Evolutionary conservation across 2,329 filamentous ascomycete species (phyloP), one percentile per base, ranked within the genome.

Genomic region (Sarocladium strictum): DNA sequence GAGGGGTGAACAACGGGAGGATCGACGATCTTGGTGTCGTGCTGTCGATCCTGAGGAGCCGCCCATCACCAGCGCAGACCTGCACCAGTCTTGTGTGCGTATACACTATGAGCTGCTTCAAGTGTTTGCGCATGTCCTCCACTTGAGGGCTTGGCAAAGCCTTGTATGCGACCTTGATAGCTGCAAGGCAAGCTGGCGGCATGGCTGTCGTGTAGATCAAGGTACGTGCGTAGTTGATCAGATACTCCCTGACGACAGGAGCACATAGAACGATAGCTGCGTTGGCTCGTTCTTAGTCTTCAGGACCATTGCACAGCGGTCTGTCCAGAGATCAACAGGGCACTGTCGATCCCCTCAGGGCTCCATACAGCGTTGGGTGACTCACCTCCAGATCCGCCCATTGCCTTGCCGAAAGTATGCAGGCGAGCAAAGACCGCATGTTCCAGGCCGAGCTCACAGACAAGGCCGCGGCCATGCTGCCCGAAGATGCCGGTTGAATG

Each of bases 191-290:
- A 0, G 85, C 80, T 38, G 82, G 81, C 0, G 82, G 77, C 69
- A 88, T 77, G 27, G 85, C 84, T 0, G 86, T 90, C 0, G 86
- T 89, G 65, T 89, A 91, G 54, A 90, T 89, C 40, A 90, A 69
- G 1, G 80, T 84, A n/a, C 86, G 80, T 1, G 87, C 86, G 62
- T 90, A 90, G 63, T 91, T 90, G 67, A 90, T 79, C 53, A 90
- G 73, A 58, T 89, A 90, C 1, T 80, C 69, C 23, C 84, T 73
- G 0, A 83, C 79, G 1, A 77, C 68, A 0, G 76, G 66, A 1
- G 82, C 81, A 63, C 84, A 88, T 0, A 90, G 72, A 1, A 90
- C 71, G 19, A 84, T 84, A 21, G 67, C 65, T 66, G 41, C 3
- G 14, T 21, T 9, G 43, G 43, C 23, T 27, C 17, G 15, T 11